phyloP scores from a whole-genome alignment of 345 rosid species.

The Sisymbrium irio region DNA sequence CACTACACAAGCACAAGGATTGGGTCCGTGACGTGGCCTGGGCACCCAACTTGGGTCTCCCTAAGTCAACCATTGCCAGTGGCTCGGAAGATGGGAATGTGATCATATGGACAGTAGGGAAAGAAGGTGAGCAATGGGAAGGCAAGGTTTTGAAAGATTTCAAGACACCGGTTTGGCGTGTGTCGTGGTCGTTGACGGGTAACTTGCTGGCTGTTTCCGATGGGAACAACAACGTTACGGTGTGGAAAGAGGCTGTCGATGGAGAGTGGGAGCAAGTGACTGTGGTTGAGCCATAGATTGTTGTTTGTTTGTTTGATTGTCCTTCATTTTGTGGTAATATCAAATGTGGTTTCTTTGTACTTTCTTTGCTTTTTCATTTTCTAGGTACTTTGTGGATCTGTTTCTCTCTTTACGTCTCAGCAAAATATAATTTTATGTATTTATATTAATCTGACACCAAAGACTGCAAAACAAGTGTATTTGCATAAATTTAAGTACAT shows the following conservation, averaged over 20 bases:
- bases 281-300: constrained; percentile 43
- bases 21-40: constrained; percentile 74
- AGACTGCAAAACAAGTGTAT: not conserved
- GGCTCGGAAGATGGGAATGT: constrained; percentile 66
- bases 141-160: constrained; percentile 61
- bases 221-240: constrained; percentile 49
- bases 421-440: not conserved
- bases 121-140: constrained; percentile 64
- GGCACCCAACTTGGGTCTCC: constrained; percentile 72
- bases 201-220: constrained; percentile 59
- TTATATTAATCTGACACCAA: not conserved
- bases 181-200: constrained; percentile 66
- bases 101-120: constrained; percentile 52
- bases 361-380: not conserved
- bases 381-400: not conserved
- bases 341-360: constrained; percentile 14
- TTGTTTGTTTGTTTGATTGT: not conserved
- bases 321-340: not conserved
- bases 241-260: constrained; percentile 64
- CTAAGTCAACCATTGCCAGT: constrained; percentile 62
- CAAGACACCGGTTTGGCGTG: constrained; percentile 56
- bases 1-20: constrained; percentile 57
- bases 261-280: constrained; percentile 62
- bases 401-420: not conserved
- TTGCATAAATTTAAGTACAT: not conserved